These are phyloP conservation scores for Penicillium sp. DNA, from an alignment of 2,329 filamentous ascomycete species.

Conservation along the genomic window DNA sequence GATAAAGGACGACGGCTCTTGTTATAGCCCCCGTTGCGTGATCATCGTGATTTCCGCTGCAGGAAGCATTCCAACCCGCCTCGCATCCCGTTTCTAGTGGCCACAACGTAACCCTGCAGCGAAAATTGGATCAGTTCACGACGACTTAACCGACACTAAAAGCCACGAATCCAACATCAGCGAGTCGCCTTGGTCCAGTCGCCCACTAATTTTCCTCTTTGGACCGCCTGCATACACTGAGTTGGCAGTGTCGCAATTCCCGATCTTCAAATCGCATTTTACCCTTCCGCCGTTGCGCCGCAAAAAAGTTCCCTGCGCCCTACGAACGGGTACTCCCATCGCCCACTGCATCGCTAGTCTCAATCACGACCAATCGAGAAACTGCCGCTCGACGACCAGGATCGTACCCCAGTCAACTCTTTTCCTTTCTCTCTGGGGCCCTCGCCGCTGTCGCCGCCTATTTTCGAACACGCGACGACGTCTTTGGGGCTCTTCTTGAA, in stretches of 20 bases:
- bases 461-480: conserved; percentile 19
- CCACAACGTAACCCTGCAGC: conserved; percentile 37
- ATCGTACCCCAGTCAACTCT: conserved; percentile 10
- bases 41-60: conserved; percentile 24
- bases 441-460: conserved; percentile 8
- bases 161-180: conserved; percentile 22
- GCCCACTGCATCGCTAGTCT: conserved; percentile 20
- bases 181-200: conserved; percentile 24
- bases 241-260: conserved; percentile 35
- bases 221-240: conserved; percentile 35
- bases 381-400: conserved; percentile 2
- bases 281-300: conserved; percentile 16
- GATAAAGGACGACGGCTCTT: conserved; percentile 20
- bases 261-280: conserved; percentile 26
- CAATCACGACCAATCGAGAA: conserved; percentile 17
- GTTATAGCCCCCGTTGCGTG: conserved; percentile 18
- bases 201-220: conserved; percentile 34
- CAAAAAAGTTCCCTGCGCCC: conserved; percentile 17
- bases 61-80: conserved; percentile 21
- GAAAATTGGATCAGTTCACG: conserved; percentile 26
- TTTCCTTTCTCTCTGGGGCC: conserved; percentile 3
- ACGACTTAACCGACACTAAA: conserved; percentile 25
- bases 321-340: conserved; percentile 25
- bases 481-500: conserved; percentile 22
- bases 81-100: conserved; percentile 26